Percentiles rank a stretch among this genome's conserved stretches.
Conservation (phyloP, 805 yeast genomes). For the Hanseniaspora pseudoguilliermondii region DNA sequence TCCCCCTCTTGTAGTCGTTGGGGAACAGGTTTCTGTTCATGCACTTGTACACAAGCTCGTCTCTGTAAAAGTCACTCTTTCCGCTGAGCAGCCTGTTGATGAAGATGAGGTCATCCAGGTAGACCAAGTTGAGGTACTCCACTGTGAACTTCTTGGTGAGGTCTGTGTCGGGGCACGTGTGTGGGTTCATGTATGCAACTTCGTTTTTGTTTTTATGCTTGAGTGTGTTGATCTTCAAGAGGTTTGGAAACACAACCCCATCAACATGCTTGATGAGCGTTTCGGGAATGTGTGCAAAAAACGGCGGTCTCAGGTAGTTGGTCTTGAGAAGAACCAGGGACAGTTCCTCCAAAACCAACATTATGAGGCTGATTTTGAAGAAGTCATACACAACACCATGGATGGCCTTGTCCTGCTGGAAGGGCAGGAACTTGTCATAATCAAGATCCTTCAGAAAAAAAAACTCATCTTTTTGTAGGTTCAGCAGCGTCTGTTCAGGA, state of each 20-base stretch:
- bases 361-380: background rate
- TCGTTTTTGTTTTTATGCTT: background rate
- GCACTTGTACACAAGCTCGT: constrained; percentile 10
- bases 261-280: constrained; percentile 6
- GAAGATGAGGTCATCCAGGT: constrained; percentile 6
- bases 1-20: background rate
- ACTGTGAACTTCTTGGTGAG: background rate
- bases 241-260: background rate
- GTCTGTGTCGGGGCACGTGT: background rate
- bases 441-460: background rate
- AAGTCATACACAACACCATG: constrained; percentile 3
- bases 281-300: constrained; percentile 11
- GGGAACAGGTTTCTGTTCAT: constrained; percentile 5
- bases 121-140: background rate
- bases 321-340: background rate
- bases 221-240: background rate
- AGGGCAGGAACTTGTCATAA: constrained; percentile 4
- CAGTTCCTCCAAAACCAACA: background rate
- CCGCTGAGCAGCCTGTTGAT: background rate
- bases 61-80: background rate
- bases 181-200: background rate
- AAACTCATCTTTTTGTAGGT: background rate
- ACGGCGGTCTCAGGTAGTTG: constrained; percentile 8
- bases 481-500: background rate
- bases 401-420: background rate